Base-by-base conservation (phyloP, 345 rosid species). In the Excoecaria cochinchinensis region DNA sequence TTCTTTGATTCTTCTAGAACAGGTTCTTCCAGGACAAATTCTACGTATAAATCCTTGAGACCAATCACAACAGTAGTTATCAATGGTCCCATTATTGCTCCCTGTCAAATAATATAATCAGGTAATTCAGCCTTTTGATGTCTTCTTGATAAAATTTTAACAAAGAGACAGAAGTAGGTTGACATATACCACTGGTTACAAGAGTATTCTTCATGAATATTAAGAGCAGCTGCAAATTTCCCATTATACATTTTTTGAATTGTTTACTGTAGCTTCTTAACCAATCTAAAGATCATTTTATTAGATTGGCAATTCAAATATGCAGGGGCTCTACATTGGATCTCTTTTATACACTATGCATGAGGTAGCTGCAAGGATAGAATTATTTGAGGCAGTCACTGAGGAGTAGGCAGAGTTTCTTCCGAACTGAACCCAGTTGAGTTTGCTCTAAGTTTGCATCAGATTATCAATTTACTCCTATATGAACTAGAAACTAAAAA, bases 31-130 rank as follows among this genome's bases (percentile, higher is more conserved):
- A 95, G 76, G 57, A 95, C 92, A 79, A 91, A 93, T 80, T 95
- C 99, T 5, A 84, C 88, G 51, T 95, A 95, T 69, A 95, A 74
- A 87, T 95, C 97, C 86, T 95, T 95, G 21, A 95, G 85, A 16
- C 93, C 98, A 14, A 95, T 89, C 78, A 95, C 88, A 61, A 93
- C 97, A 0, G 98, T 95, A 7, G 98, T 93, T 78, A 95, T 91
- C 83, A 95, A 83, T 3, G 99, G 99, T 5, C 98, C 99, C 98
- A 93, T 95, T 64, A 95, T 93, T 42, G 99, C 99, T 78, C 99
- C 98, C 99, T 95, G 86, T 73, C 68, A 67, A 48, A 64, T 31
- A 39, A 65, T 38, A 70, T 15, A 67, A 15, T 36, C 8, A 70
- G 22, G 44, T 15, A 14, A 47, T 12, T 58, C 63, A 59, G 38